Evolutionary conservation across 2,329 filamentous ascomycete species (phyloP).

Genomic region (Dactylellina sp.): DNA sequence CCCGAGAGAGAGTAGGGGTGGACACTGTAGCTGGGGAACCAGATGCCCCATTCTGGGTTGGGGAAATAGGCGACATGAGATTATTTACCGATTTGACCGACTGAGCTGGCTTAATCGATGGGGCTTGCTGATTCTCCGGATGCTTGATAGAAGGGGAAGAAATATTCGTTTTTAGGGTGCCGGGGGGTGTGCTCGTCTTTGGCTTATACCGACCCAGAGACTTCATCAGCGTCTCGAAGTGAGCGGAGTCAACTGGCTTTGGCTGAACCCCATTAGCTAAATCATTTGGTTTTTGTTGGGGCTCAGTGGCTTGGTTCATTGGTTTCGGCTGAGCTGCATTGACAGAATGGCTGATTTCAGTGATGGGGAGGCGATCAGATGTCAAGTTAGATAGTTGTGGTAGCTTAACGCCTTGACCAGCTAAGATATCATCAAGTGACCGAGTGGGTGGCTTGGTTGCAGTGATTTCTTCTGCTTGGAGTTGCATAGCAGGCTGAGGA

Average conservation of each 20-base stretch:
- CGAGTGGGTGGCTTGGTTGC: constrained; percentile 11
- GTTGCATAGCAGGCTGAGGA: constrained; percentile 42
- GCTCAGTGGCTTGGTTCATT: constrained; percentile 18
- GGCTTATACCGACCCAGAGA: constrained; percentile 21
- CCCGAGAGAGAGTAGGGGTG: constrained; percentile 8
- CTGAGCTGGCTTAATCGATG: constrained; percentile 22
- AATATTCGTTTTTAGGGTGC: constrained; percentile 12
- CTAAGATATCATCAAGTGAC: constrained; percentile 36
- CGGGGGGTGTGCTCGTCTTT: constrained; percentile 41
- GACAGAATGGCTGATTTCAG: constrained; percentile 20
- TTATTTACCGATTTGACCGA: neutral
- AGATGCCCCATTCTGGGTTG: constrained; percentile 24
- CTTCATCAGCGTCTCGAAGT: constrained; percentile 39
- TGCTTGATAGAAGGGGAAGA: constrained; percentile 15
- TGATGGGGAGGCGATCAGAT: neutral
- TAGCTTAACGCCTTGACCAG: constrained; percentile 38
- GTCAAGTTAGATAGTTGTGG: constrained; percentile 8
- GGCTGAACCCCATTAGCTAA: constrained; percentile 18
- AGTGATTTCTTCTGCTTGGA: constrained; percentile 35
- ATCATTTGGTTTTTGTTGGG: constrained; percentile 19
- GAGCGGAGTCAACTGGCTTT: constrained; percentile 29
- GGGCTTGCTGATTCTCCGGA: constrained; percentile 43
- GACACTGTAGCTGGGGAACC: constrained; percentile 19
- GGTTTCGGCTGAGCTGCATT: constrained; percentile 27
- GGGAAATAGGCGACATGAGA: constrained; percentile 22